Evolutionary conservation across 805 yeast genomes (phyloP), one percentile per base, ranked within the genome.

Genomic region (Nematodospora valgi): DNA sequence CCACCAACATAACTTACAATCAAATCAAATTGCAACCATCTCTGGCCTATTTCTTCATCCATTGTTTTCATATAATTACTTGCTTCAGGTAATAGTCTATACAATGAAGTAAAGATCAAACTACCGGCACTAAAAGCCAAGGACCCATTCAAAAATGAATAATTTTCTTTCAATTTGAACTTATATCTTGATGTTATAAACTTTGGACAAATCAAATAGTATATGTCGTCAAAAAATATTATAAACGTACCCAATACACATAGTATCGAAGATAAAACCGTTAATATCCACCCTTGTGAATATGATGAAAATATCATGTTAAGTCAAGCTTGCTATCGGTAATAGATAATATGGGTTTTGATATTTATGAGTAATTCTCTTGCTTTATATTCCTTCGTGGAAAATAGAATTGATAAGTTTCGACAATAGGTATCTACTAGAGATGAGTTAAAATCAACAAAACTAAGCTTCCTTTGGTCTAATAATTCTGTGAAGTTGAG

Each of bases 81-180:
- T 0, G 86, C 74, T 41, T 77, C 80, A 0, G 97, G 96, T n/a
- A 89, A 59, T 33, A 91, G 65, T 41, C 80, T 74, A 61, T 77
- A 83, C 32, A 91, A 59, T 0, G 96, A 76, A 0, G 97, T 87
- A 49, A 88, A 77, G 2, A 82, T 39, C 56, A 91, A 70, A 17
- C 95, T 86, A 0, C 98, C 98, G 0, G 91, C 69, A 44, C 89
- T 79, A 32, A 89, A 59, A 0, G 93, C 75, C 19, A 91, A 69
- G 2, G 95, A 82, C 22, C 79, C 79, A 25, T 85, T 79, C 41
- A 91, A 69, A 52, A 89, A 80, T 10, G 62, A 57, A 23, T 81
- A 75, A 52, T 82, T 80, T 37, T 74, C 72, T 35, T 73, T 69
- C 27, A 84, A 68, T 24, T 70, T 61, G 52, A 83, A 80, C 1